These are phyloP conservation scores for Blastocystis sp. DNA, from an alignment of 352 stramenopile genomes.

Conservation along the genomic window DNA sequence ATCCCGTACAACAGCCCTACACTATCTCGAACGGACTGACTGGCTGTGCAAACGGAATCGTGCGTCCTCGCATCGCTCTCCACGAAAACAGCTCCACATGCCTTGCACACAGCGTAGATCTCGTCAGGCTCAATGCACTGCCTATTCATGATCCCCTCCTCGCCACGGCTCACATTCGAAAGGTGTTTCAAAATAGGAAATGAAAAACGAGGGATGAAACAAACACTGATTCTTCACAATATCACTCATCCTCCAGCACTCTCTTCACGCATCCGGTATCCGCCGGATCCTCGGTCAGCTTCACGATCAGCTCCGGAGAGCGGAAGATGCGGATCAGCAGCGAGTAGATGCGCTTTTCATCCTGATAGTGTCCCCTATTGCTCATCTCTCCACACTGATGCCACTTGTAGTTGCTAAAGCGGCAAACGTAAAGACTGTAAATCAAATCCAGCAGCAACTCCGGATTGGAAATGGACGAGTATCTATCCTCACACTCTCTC, in stretches of 20 bases:
- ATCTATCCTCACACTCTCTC: slow-evolving; percentile 1
- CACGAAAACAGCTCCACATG: slow-evolving; percentile 3
- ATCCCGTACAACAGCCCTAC: background rate
- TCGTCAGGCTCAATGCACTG: background rate
- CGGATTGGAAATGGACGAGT: slow-evolving; percentile 32
- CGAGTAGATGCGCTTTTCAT: slow-evolving; percentile 43
- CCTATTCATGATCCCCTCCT: too few species aligned
- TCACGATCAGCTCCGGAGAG: slow-evolving; percentile 52
- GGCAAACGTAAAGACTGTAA: slow-evolving; percentile 28
- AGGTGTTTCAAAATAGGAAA: background rate
- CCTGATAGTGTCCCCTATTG: slow-evolving; percentile 39
- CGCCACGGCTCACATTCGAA: background rate
- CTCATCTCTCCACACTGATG: background rate
- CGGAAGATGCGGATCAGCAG: slow-evolving; percentile 52
- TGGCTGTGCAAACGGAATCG: background rate
- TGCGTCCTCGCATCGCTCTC: slow-evolving; percentile 1
- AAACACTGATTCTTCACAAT: slow-evolving; percentile 19
- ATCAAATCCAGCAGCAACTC: slow-evolving; percentile 33
- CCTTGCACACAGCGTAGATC: slow-evolving; percentile 39
- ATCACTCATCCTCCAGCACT: slow-evolving; percentile 5
- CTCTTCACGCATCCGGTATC: slow-evolving; percentile 9
- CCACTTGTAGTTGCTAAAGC: slow-evolving; percentile 29
- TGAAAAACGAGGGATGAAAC: background rate
- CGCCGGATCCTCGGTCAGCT: slow-evolving; percentile 13
- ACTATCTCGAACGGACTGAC: background rate